These are phyloP conservation scores for Phytophthora cryptogea DNA, from an alignment of 352 stramenopile genomes.

Conservation along the genomic window DNA sequence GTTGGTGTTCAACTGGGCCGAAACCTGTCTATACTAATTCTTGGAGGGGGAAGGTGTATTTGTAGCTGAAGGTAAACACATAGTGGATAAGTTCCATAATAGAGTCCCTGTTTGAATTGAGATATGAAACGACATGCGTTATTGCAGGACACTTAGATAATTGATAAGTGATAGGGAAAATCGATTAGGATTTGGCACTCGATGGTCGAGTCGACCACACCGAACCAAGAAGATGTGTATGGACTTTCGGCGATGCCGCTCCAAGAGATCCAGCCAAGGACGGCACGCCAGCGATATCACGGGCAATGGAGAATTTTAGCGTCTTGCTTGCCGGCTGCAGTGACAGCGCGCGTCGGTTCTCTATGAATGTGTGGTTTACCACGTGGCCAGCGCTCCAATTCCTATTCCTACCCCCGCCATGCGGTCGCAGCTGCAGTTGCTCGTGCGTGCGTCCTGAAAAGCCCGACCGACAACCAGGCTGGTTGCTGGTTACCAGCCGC, in stretches of 20 bases:
- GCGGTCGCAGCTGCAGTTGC: conserved; percentile 24
- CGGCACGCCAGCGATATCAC: conserved; percentile 3
- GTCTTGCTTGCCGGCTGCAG: neutral
- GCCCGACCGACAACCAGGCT: too few species aligned
- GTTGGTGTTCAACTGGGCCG: conserved; percentile 4
- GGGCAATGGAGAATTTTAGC: neutral
- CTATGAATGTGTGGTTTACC: neutral
- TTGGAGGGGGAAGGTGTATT: neutral
- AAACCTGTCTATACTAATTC: neutral
- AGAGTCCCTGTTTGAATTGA: neutral
- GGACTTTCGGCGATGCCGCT: neutral
- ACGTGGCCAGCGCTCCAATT: neutral
- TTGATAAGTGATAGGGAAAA: neutral
- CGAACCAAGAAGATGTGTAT: conserved; percentile 19
- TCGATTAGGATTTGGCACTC: conserved; percentile 6
- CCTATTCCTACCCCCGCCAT: conserved; percentile 18
- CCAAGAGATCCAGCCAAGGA: neutral
- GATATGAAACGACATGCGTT: neutral
- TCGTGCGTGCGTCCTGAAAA: conserved; percentile 17
- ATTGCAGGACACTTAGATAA: neutral
- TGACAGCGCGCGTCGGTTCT: neutral
- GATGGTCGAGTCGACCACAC: too few species aligned
- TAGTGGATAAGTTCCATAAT: neutral
- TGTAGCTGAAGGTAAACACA: neutral
- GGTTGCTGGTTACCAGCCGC: too few species aligned